These are phyloP conservation scores for Craspedostauros australis DNA, from an alignment of 108 stramenopile genomes.

Conservation along the genomic window DNA sequence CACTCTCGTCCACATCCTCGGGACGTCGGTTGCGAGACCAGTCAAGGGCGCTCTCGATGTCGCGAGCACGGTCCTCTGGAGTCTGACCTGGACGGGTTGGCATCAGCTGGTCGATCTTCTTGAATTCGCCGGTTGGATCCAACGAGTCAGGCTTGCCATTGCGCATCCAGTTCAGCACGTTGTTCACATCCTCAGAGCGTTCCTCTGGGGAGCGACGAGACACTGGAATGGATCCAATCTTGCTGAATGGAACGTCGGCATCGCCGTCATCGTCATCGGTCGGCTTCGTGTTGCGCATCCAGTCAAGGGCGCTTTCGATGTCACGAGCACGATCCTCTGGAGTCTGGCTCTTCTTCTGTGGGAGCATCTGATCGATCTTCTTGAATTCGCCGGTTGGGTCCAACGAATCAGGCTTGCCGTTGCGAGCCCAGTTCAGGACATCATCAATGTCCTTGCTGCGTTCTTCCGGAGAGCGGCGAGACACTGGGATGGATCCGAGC, in stretches of 20 bases:
- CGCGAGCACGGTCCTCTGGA: constrained; percentile 8
- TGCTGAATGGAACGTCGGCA: neutral
- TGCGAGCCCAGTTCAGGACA: constrained; percentile 13
- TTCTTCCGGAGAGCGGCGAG: constrained; percentile 12
- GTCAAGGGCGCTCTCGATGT: constrained; percentile 5
- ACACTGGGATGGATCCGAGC: constrained; percentile 13
- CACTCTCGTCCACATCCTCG: constrained; percentile 4
- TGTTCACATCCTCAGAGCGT: constrained; percentile 8
- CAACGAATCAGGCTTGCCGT: neutral
- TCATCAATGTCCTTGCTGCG: constrained; percentile 9
- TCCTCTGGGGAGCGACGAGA: constrained; percentile 17
- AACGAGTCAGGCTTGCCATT: constrained; percentile 16
- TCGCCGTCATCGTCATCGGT: constrained; percentile 3
- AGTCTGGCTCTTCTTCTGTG: neutral
- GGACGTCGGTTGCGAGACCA: constrained; percentile 21
- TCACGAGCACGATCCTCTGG: constrained; percentile 25
- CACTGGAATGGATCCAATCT: constrained; percentile 11
- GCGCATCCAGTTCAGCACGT: constrained; percentile 26
- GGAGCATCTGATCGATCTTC: constrained; percentile 14
- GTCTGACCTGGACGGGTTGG: constrained; percentile 1
- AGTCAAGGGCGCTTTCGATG: constrained; percentile 29
- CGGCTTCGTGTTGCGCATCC: constrained; percentile 13
- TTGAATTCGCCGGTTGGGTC: constrained; percentile 14
- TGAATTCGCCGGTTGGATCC: constrained; percentile 18
- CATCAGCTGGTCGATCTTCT: constrained; percentile 8